Evolutionary conservation across 148 eudicot genomes (phyloP).

Genomic region (Fagopyrum homotropicum): DNA sequence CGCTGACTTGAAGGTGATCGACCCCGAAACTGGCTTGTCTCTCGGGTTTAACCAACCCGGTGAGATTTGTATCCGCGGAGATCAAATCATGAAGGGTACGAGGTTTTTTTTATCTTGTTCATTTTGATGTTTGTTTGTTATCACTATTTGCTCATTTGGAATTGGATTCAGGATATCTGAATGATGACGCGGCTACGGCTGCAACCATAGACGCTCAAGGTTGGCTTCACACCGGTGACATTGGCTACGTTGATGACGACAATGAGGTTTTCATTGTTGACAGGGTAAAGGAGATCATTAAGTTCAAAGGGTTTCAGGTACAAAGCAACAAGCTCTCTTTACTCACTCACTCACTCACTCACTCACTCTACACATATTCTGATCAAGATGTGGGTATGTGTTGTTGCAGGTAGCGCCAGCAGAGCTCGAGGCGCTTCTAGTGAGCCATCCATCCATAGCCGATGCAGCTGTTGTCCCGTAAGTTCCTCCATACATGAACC

Average conservation of each 20-base stretch:
- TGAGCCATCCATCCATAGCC: conserved; percentile 52
- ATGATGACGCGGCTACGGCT: conserved; percentile 66
- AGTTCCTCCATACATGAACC: conserved; percentile 15
- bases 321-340: neutral
- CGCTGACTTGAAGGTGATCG: conserved; percentile 83
- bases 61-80: conserved; percentile 86
- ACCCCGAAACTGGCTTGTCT: conserved; percentile 54
- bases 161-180: conserved; percentile 53
- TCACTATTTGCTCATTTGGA: neutral
- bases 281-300: conserved; percentile 75
- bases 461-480: conserved; percentile 96
- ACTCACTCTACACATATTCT: neutral
- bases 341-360: neutral
- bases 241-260: conserved; percentile 81
- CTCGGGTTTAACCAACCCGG: conserved; percentile 63
- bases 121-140: neutral
- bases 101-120: neutral
- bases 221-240: conserved; percentile 89
- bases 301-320: conserved; percentile 81
- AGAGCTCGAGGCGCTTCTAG: conserved; percentile 70
- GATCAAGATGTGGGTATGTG: neutral
- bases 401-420: conserved; percentile 65
- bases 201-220: conserved; percentile 68
- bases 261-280: conserved; percentile 84
- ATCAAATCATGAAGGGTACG: conserved; percentile 95